Conservation (phyloP, 2,329 filamentous ascomycete species). For the Metarhizium sp. region DNA sequence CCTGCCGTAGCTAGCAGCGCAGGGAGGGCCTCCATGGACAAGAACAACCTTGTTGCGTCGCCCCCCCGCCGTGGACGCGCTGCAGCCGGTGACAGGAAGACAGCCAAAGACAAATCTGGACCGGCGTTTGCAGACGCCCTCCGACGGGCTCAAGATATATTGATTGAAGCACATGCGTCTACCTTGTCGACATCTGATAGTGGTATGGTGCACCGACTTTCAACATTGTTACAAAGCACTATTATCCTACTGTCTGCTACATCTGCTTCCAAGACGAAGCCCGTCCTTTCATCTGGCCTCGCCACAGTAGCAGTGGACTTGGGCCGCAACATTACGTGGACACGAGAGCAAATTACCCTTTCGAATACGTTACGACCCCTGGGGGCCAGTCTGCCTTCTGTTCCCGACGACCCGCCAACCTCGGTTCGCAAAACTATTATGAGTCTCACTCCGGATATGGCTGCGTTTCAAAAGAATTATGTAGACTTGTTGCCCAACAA, state of each 20-base stretch:
- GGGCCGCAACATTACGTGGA: conserved; percentile 59
- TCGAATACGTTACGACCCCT: not conserved
- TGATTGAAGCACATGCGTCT: conserved; percentile 53
- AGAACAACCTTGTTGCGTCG: conserved; percentile 24
- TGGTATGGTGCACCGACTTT: conserved; percentile 52
- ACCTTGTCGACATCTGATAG: conserved; percentile 46
- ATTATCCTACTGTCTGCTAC: conserved; percentile 58
- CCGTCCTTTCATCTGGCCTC: conserved; percentile 42
- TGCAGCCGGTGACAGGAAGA: conserved; percentile 11
- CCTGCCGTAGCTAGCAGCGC: conserved; percentile 51
- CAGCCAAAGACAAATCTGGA: conserved; percentile 18
- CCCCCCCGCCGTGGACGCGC: conserved; percentile 23
- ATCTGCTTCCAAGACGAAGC: conserved; percentile 34
- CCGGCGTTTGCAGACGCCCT: conserved; percentile 49
- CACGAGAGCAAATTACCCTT: conserved; percentile 51
- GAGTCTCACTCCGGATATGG: conserved; percentile 41
- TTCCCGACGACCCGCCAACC: not conserved
- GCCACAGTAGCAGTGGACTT: conserved; percentile 59
- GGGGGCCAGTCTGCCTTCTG: conserved; percentile 25
- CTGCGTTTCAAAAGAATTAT: conserved; percentile 67
- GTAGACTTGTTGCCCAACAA: conserved; percentile 72
- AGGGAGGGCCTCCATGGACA: conserved; percentile 29
- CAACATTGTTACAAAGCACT: conserved; percentile 54
- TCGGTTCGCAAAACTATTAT: conserved; percentile 15
- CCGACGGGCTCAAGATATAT: conserved; percentile 54